Conservation (phyloP, 1,284 basidiomycete genomes). For the Leccinum insolens region DNA sequence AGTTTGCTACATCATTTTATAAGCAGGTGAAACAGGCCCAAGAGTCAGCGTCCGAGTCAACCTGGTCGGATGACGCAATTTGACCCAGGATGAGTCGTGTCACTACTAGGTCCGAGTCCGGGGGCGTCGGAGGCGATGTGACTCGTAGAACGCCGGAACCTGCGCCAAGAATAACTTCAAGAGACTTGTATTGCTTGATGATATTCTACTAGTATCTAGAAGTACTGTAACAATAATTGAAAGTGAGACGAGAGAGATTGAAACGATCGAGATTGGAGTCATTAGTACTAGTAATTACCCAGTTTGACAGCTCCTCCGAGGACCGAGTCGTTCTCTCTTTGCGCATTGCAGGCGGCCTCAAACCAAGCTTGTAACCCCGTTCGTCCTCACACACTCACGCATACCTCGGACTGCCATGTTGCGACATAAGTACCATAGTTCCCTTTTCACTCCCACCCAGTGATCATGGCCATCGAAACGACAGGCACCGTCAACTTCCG, state of each 20-base stretch:
- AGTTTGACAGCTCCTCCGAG: too few relatives aligned
- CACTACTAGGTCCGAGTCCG: neutral
- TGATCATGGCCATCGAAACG: constrained; percentile 12
- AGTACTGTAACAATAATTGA: too few relatives aligned
- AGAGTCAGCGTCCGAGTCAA: constrained; percentile 12
- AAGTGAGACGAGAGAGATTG: too few relatives aligned
- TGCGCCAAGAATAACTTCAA: neutral
- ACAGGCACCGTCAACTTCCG: constrained; percentile 28
- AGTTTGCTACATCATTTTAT: constrained; percentile 16
- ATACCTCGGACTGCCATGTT: too few relatives aligned
- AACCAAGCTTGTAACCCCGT: too few relatives aligned
- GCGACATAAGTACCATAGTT: neutral
- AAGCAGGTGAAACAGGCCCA: neutral
- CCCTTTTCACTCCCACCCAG: neutral
- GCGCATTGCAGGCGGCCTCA: too few relatives aligned
- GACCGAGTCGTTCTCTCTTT: too few relatives aligned
- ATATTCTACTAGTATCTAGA: too few relatives aligned
- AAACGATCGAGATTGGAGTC: too few relatives aligned
- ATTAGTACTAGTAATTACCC: too few relatives aligned
- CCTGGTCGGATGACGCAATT: neutral
- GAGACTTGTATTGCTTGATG: neutral
- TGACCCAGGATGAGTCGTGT: constrained; percentile 18
- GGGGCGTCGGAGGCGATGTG: neutral
- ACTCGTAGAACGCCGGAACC: neutral
- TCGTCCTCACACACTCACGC: too few relatives aligned